phyloP scores from a whole-genome alignment of 139 green algal species.

The Coelastrella sp. region DNA sequence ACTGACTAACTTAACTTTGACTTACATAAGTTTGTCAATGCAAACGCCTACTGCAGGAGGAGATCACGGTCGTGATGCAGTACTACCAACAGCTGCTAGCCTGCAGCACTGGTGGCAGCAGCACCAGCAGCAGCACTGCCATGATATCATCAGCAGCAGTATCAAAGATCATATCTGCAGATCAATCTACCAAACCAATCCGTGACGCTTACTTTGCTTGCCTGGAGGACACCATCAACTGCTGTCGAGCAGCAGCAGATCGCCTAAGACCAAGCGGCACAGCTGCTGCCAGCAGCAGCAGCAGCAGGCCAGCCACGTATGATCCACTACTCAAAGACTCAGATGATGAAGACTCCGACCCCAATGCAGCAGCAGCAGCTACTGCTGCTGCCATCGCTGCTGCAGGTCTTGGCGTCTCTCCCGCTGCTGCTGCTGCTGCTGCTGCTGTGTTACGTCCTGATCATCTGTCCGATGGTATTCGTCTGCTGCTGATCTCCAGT shows the following conservation, averaged over 20 bases:
- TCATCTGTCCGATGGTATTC: conserved; percentile 28
- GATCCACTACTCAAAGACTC: background rate
- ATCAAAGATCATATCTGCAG: background rate
- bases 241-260: conserved; percentile 17
- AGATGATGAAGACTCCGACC: background rate
- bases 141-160: background rate
- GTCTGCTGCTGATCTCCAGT: conserved; percentile 44
- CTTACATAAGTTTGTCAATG: too few relatives aligned
- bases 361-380: conserved; percentile 7
- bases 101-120: background rate
- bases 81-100: conserved; percentile 30
- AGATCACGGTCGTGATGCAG: conserved; percentile 49
- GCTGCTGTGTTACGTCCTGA: background rate
- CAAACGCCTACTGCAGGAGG: conserved; percentile 43
- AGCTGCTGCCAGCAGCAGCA: background rate
- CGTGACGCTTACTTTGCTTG: conserved; percentile 25
- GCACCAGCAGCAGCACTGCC: background rate
- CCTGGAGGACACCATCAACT: conserved; percentile 24
- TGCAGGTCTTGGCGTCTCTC: background rate
- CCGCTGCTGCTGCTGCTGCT: background rate
- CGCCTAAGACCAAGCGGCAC: conserved; percentile 20
- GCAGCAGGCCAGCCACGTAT: background rate
- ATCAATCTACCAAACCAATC: conserved; percentile 9
- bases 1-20: too few relatives aligned
- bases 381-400: background rate